These are phyloP conservation scores for Globisporangium middletonii DNA, from an alignment of 352 stramenopile species.

Conservation along the genomic window DNA sequence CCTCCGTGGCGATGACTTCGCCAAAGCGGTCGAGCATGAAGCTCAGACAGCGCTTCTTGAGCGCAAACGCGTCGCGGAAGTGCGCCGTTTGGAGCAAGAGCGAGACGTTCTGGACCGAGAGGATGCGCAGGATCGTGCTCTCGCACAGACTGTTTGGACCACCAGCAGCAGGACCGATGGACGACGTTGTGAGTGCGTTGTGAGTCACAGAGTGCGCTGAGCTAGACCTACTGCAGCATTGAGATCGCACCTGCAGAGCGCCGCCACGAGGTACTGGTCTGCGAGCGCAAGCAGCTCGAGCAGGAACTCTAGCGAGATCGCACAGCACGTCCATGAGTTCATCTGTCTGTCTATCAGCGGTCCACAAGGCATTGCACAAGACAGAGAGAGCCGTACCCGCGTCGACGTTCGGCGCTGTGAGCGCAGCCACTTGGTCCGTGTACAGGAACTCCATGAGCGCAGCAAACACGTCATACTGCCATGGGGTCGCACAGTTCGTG, in stretches of 20 bases:
- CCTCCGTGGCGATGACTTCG: slow-evolving; percentile 63
- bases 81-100: slow-evolving; percentile 74
- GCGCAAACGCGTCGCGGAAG: slow-evolving; percentile 50
- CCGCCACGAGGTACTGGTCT: slow-evolving; percentile 83
- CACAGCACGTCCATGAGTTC: neutral
- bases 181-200: too few relatives aligned
- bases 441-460: slow-evolving; percentile 88
- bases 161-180: too few relatives aligned
- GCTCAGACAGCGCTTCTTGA: slow-evolving; percentile 77
- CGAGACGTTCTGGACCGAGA: slow-evolving; percentile 73
- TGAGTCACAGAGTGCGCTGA: too few relatives aligned
- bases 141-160: slow-evolving; percentile 55
- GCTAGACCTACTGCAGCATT: neutral
- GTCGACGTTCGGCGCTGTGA: slow-evolving; percentile 28
- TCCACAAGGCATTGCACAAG: too few relatives aligned
- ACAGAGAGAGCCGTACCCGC: slow-evolving; percentile 22
- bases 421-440: slow-evolving; percentile 64
- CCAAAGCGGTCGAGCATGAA: slow-evolving; percentile 83
- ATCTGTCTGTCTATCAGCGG: neutral
- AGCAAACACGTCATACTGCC: slow-evolving; percentile 70
- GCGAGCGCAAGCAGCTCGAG: slow-evolving; percentile 76
- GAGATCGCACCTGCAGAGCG: slow-evolving; percentile 38
- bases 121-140: slow-evolving; percentile 47
- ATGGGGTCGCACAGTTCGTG: neutral
- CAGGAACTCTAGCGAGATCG: slow-evolving; percentile 46